Conservation (phyloP, 2,329 filamentous ascomycete species). For the Cadophora luteo-olivacea region DNA sequence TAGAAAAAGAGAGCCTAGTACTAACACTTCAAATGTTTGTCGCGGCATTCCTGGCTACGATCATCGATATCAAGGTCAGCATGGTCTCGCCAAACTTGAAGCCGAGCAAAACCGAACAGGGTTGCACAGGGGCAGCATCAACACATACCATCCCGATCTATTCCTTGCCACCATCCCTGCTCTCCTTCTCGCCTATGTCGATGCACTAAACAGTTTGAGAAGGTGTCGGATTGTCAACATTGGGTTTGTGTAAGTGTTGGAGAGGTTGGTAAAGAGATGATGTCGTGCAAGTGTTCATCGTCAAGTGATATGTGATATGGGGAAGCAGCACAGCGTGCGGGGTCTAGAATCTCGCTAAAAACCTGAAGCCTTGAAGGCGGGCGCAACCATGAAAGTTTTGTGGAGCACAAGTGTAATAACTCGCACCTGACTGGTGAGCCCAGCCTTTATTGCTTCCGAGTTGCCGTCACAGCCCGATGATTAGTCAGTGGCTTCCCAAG, state of each 20-base stretch:
- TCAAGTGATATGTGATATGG: constrained; percentile 8
- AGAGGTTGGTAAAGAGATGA: neutral
- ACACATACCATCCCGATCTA: constrained; percentile 13
- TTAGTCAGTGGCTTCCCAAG: neutral
- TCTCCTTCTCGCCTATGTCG: neutral
- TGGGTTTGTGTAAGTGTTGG: neutral
- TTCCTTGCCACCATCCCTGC: constrained; percentile 13
- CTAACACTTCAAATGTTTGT: constrained; percentile 34
- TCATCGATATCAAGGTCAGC: constrained; percentile 8
- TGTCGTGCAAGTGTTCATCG: neutral
- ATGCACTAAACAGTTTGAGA: neutral
- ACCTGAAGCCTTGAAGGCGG: neutral
- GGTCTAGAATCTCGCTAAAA: constrained; percentile 8
- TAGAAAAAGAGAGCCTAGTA: neutral
- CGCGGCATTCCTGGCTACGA: constrained; percentile 31
- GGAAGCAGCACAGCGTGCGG: neutral
- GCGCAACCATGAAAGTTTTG: neutral
- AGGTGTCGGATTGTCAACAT: neutral
- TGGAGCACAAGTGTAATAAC: neutral
- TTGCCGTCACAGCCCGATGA: neutral
- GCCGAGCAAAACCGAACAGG: neutral
- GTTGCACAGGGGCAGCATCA: neutral
- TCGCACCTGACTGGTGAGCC: neutral
- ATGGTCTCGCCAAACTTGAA: neutral
- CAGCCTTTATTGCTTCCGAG: neutral